These are phyloP conservation scores for Craspedostauros australis DNA, from an alignment of 108 stramenopile genomes.

Conservation along the genomic window DNA sequence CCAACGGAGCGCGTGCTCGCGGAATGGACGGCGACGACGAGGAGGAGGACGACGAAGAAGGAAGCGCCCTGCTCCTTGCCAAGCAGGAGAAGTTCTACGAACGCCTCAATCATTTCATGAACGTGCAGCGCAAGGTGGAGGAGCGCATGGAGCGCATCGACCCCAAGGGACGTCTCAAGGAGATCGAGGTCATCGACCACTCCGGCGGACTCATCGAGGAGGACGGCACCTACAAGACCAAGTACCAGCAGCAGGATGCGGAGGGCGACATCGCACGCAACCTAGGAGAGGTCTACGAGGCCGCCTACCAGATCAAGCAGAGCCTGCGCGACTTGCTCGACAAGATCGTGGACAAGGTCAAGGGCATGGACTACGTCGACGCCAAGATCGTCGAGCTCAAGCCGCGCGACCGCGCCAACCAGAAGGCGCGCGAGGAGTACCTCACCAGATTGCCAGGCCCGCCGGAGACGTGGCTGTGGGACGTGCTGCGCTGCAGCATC, in stretches of 20 bases:
- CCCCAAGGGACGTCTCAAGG: constrained; percentile 9
- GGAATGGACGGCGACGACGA: constrained; percentile 21
- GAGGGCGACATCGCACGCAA: constrained; percentile 30
- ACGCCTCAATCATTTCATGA: constrained; percentile 34
- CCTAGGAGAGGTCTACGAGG: constrained; percentile 32
- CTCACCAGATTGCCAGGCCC: constrained; percentile 23
- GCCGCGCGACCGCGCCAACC: constrained; percentile 30
- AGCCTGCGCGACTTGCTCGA: constrained; percentile 25
- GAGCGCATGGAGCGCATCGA: constrained; percentile 35
- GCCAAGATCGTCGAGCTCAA: constrained; percentile 30
- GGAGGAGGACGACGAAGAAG: constrained; percentile 16
- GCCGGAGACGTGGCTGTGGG: constrained; percentile 29
- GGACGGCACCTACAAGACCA: constrained; percentile 19
- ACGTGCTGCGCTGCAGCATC: constrained; percentile 27
- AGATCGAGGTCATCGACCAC: constrained; percentile 24
- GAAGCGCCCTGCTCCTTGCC: constrained; percentile 9
- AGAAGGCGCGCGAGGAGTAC: constrained; percentile 32
- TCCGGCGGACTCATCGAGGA: constrained; percentile 20
- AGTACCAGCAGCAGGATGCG: constrained; percentile 31
- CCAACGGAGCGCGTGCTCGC: too few species aligned
- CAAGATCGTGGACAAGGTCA: constrained; percentile 34
- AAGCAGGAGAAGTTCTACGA: constrained; percentile 34
- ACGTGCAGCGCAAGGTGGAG: constrained; percentile 25
- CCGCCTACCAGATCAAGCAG: constrained; percentile 37
- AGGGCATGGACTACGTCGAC: constrained; percentile 36